A percentile compares a stretch with the other conserved stretches of the same genome.
Evolutionary conservation across 2,329 filamentous ascomycete species (phyloP).

Genomic region (Claviceps maximensis): DNA sequence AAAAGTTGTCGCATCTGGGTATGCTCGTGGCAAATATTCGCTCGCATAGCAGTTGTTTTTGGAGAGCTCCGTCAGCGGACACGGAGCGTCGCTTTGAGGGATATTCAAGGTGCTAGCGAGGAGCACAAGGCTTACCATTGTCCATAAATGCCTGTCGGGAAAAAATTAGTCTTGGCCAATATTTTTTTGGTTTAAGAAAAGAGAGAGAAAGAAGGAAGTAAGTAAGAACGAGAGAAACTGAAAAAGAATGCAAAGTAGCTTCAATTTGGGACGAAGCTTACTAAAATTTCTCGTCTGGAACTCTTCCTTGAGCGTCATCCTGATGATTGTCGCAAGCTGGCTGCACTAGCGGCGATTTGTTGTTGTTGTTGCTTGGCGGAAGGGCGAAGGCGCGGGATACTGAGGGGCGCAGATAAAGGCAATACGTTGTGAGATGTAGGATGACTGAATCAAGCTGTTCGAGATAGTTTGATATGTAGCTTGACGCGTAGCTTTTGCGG

Average conservation of each 20-base stretch:
- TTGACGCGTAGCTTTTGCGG: constrained; percentile 7
- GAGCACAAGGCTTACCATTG: constrained; percentile 48
- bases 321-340: constrained; percentile 20
- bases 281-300: constrained; percentile 64
- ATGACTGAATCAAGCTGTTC: not conserved
- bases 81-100: not conserved
- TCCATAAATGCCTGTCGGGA: constrained; percentile 54
- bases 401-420: not conserved
- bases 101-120: not conserved
- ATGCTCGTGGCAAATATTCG: not conserved
- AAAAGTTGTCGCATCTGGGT: not conserved
- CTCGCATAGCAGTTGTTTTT: not conserved
- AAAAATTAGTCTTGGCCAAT: constrained; percentile 2
- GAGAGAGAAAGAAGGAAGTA: not conserved
- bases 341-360: not conserved
- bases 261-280: no score
- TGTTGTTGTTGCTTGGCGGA: not conserved
- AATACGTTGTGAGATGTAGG: not conserved
- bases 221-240: not conserved
- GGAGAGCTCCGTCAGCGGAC: not conserved
- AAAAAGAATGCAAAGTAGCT: no score
- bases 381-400: constrained; percentile 1
- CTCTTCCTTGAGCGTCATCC: constrained; percentile 59
- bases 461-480: not conserved
- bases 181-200: not conserved